These are phyloP conservation scores for Penicillium ucsense DNA, from an alignment of 495 filamentous ascomycete genomes.

Conservation along the genomic window DNA sequence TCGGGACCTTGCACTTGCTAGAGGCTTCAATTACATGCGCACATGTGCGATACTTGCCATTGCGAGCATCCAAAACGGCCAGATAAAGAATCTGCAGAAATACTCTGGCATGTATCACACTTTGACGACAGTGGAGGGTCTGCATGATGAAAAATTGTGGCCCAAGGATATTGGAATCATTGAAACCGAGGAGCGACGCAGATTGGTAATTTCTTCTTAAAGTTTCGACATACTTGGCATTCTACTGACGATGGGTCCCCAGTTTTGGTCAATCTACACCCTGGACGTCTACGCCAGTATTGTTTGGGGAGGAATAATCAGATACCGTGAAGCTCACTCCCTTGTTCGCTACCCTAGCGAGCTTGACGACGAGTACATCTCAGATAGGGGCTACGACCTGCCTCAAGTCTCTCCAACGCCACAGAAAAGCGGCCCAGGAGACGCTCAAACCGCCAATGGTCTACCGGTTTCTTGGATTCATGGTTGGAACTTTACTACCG, in stretches of 20 bases:
- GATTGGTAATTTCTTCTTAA: conserved; percentile 28
- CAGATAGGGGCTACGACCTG: conserved; percentile 15
- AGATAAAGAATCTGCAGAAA: conserved; percentile 38
- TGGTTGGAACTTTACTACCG: conserved; percentile 44
- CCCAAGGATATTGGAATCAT: conserved; percentile 30
- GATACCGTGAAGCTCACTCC: conserved; percentile 33
- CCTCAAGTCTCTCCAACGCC: conserved; percentile 9
- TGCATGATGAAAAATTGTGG: conserved; percentile 43
- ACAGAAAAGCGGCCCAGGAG: conserved; percentile 1
- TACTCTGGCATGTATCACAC: conserved; percentile 39
- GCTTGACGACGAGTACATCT: conserved; percentile 33
- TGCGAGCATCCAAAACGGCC: conserved; percentile 37
- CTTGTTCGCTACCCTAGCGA: conserved; percentile 36
- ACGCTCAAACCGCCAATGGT: conserved; percentile 6
- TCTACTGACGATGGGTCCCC: background rate
- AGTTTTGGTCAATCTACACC: conserved; percentile 47
- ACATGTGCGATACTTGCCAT: conserved; percentile 38
- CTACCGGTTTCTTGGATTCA: conserved; percentile 32
- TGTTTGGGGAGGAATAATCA: conserved; percentile 38
- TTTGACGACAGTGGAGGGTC: conserved; percentile 30
- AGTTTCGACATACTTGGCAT: background rate
- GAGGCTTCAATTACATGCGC: conserved; percentile 36
- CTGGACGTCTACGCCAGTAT: conserved; percentile 41
- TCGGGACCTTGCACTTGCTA: conserved; percentile 24
- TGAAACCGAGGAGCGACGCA: conserved; percentile 37